Percentiles rank a stretch among this genome's conserved stretches.
Conservation (phyloP, 345 rosid species). For the Alliaria petiolata region DNA sequence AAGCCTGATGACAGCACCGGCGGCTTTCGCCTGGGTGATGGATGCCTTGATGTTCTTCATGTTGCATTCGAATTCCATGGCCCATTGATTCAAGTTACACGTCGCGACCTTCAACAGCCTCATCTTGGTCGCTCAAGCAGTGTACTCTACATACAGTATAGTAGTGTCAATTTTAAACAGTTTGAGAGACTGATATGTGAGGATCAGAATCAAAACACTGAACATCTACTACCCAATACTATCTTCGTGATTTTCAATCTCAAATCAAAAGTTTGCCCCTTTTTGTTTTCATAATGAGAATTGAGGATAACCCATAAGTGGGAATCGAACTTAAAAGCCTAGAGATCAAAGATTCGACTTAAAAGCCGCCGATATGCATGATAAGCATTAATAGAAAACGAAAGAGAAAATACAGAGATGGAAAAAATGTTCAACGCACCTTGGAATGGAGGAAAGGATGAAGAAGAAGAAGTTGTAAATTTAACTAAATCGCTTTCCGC, state of each 20-base stretch:
- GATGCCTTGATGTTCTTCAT: conserved; percentile 77
- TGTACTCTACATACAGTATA: neutral
- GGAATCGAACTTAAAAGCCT: neutral
- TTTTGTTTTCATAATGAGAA: neutral
- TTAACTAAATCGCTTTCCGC: too few relatives aligned
- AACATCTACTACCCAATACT: neutral
- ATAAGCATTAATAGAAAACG: neutral
- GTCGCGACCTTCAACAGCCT: conserved; percentile 81
- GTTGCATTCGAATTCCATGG: conserved; percentile 87
- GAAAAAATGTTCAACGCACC: too few relatives aligned
- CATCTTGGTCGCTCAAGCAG: conserved; percentile 36
- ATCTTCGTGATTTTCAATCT: neutral
- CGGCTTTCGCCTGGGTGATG: conserved; percentile 55
- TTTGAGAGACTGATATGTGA: neutral
- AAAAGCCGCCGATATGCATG: neutral
- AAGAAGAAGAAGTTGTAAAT: too few relatives aligned
- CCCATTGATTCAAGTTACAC: conserved; percentile 94
- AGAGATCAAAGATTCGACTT: neutral
- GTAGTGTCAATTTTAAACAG: neutral
- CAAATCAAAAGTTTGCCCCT: neutral
- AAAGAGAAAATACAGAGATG: too few relatives aligned
- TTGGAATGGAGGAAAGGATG: too few relatives aligned
- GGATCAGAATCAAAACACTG: neutral
- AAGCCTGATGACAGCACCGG: conserved; percentile 80
- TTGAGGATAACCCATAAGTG: neutral